Evolutionary conservation across 306 rosid species (phyloP), one percentile per base, ranked within the genome.

Genomic region (Begonia loranthoides): DNA sequence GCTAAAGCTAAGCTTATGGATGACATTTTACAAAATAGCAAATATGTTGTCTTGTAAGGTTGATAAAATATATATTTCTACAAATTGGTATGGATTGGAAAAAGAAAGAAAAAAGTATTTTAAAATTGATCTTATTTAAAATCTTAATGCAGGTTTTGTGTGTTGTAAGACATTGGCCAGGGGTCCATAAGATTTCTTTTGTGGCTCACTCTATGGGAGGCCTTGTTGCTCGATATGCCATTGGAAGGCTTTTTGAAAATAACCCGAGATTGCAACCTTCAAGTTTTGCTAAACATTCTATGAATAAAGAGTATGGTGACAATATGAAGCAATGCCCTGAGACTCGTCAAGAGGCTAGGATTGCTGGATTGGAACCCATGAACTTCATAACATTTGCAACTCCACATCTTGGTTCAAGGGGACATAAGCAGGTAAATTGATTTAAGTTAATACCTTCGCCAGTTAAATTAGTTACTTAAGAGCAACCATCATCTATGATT

Each of bases 181-280:
- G 65, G 74, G 73, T 84, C 70, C 79, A 14, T 59, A 85, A 85
- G 68, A 85, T 90, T 52, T 90, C 97, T 54, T 85, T 90, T 64
- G 97, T 90, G 56, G 95, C 95, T 21, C 95, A 85, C 75, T 90
- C 97, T 70, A 73, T 90, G 59, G 97, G 97, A 41, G 97, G 97
- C 17, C 76, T 90, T 78, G 79, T 85, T 46, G 87, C 97, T 59
- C 78, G 97, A 70, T 90, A 82, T 70, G 97, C 97, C 56, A 70
- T 90, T 45, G 97, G 94, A 40, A 85, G 75, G 74, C 83, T 90
- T 50, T 69, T 72, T 61, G 66, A 54, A 50, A 63, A 58, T 69
- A 71, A 73, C 24, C 65, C 79, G 38, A 63, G 58, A 34, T n/a
- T 60, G 16, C 66, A 76, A 57, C 51, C 65, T 54, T 50, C 63